These are phyloP conservation scores for Lenwebbia sp. DNA, from an alignment of 345 rosid species.

Conservation along the genomic window DNA sequence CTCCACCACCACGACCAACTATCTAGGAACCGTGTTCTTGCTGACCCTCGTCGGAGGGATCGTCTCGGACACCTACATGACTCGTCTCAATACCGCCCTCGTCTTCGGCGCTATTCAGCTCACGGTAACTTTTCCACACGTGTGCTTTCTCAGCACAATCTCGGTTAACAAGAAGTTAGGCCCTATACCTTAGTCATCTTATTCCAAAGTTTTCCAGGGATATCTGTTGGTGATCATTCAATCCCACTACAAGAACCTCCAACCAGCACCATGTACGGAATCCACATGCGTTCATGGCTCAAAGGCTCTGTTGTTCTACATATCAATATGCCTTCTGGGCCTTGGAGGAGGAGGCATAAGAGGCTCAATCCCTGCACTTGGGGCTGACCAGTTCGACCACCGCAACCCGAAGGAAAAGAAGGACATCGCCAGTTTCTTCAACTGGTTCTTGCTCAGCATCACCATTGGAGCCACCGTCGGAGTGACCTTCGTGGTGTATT, in stretches of 20 bases:
- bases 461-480: slow-evolving; percentile 17
- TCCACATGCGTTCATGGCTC: slow-evolving; percentile 11
- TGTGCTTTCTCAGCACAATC: background rate
- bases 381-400: slow-evolving; percentile 16
- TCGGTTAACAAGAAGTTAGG: background rate
- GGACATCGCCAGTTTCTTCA: slow-evolving; percentile 18
- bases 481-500: slow-evolving; percentile 13
- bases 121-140: background rate
- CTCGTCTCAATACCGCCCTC: slow-evolving; percentile 13
- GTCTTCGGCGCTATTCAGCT: slow-evolving; percentile 8
- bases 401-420: slow-evolving; percentile 7
- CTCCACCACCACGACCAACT: slow-evolving; percentile 20
- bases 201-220: slow-evolving; percentile 1
- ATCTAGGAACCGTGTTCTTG: slow-evolving; percentile 12
- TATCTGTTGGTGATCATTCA: slow-evolving; percentile 14
- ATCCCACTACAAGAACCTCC: slow-evolving; percentile 10
- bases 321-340: slow-evolving; percentile 6
- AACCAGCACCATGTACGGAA: slow-evolving; percentile 9
- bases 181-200: background rate
- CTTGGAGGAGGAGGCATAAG: slow-evolving; percentile 23
- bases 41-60: slow-evolving; percentile 18
- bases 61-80: slow-evolving; percentile 15
- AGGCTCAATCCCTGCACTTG: slow-evolving; percentile 14
- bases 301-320: slow-evolving; percentile 13
- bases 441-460: slow-evolving; percentile 18